phyloP scores from a whole-genome alignment of 1,284 basidiomycete genomes.

The Meira nashicola region DNA sequence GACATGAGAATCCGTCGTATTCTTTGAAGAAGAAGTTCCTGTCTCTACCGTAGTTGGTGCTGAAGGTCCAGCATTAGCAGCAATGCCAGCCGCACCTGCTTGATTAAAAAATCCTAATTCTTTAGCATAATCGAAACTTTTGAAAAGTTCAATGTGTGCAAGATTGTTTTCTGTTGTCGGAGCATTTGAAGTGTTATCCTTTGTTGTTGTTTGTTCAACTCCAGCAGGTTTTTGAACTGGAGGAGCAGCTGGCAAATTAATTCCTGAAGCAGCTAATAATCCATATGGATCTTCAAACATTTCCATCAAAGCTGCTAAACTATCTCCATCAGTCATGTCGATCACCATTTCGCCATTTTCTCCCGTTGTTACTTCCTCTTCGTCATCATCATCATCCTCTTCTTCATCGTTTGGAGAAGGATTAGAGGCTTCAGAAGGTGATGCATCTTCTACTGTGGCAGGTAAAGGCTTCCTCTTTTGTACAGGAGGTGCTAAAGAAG shows the following conservation, averaged over 20 bases:
- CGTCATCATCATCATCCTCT: conserved; percentile 19
- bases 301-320: conserved; percentile 23
- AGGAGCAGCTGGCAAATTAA: conserved; percentile 26
- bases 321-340: conserved; percentile 6
- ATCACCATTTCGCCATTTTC: conserved; percentile 14
- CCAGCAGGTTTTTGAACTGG: not conserved
- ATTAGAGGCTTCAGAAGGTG: conserved; percentile 26
- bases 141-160: conserved; percentile 37
- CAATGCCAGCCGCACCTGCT: conserved; percentile 31
- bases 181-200: not conserved
- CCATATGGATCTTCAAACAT: conserved; percentile 50
- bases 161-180: conserved; percentile 18
- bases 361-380: conserved; percentile 17
- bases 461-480: conserved; percentile 27
- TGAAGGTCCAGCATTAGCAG: conserved; percentile 16
- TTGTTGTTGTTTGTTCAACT: not conserved
- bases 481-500: not conserved
- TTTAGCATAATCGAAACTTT: conserved; percentile 26
- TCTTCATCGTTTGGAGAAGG: conserved; percentile 21
- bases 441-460: conserved; percentile 47
- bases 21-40: too few species aligned
- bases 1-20: too few species aligned
- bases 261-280: conserved; percentile 37
- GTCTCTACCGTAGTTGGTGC: too few species aligned
- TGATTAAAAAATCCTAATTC: conserved; percentile 36